These are phyloP conservation scores for Aspergillus bertholletiae DNA, from an alignment of 495 filamentous ascomycete genomes.

Conservation along the genomic window DNA sequence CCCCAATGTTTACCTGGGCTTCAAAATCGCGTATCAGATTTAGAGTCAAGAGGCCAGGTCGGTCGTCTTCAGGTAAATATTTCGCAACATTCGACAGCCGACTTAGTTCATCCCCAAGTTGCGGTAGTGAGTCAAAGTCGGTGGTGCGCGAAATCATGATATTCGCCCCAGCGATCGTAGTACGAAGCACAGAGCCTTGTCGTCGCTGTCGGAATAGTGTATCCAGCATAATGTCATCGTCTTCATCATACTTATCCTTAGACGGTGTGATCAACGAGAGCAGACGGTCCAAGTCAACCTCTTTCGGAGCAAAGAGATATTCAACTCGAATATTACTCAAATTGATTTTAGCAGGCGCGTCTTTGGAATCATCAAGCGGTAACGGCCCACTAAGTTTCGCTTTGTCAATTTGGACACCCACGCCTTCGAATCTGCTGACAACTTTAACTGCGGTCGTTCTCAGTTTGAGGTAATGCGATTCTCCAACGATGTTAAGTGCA, in stretches of 20 bases:
- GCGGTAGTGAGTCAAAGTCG: slow-evolving; percentile 60
- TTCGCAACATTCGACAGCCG: slow-evolving; percentile 85
- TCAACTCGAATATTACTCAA: slow-evolving; percentile 68
- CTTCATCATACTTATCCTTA: slow-evolving; percentile 84
- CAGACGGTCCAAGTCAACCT: slow-evolving; percentile 76
- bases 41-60: slow-evolving; percentile 82
- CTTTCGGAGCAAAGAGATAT: slow-evolving; percentile 67
- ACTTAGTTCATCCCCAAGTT: slow-evolving; percentile 71
- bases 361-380: slow-evolving; percentile 36
- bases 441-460: slow-evolving; percentile 78
- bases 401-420: slow-evolving; percentile 71
- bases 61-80: slow-evolving; percentile 93
- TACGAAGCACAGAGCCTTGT: slow-evolving; percentile 80
- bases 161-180: slow-evolving; percentile 59
- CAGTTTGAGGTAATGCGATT: slow-evolving; percentile 66
- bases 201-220: slow-evolving; percentile 84
- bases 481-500: slow-evolving; percentile 67
- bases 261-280: slow-evolving; percentile 87
- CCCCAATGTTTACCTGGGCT: slow-evolving; percentile 53
- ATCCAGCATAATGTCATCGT: slow-evolving; percentile 93
- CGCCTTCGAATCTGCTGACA: slow-evolving; percentile 63
- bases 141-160: slow-evolving; percentile 54
- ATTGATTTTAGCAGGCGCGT: slow-evolving; percentile 50
- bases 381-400: slow-evolving; percentile 70
- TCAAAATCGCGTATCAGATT: slow-evolving; percentile 60